These are phyloP conservation scores for Calcarisporium arbuscula DNA, from an alignment of 2,329 filamentous ascomycete species.

Conservation along the genomic window DNA sequence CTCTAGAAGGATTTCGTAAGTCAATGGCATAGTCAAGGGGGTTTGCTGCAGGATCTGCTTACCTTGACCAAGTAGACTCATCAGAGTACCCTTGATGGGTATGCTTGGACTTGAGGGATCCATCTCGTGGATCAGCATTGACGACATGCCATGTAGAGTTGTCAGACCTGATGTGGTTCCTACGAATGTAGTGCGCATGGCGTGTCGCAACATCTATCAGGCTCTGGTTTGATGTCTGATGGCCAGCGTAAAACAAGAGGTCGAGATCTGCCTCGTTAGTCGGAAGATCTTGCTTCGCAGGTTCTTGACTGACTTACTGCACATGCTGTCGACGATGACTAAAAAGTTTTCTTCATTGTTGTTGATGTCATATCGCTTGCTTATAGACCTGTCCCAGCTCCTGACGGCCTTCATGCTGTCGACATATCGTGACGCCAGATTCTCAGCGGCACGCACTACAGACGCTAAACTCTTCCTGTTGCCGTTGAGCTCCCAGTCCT, in stretches of 20 bases:
- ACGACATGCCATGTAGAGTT: conserved; percentile 35
- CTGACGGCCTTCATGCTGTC: conserved; percentile 35
- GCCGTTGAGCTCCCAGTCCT: conserved; percentile 40
- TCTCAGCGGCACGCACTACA: conserved; percentile 36
- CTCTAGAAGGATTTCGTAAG: too few species aligned
- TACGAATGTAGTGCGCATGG: conserved; percentile 32
- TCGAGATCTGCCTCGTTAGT: conserved; percentile 29
- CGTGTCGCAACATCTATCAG: conserved; percentile 28
- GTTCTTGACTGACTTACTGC: conserved; percentile 23
- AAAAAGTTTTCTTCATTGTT: conserved; percentile 24
- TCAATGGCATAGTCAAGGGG: too few species aligned
- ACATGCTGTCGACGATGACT: conserved; percentile 37
- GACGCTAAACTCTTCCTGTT: conserved; percentile 30
- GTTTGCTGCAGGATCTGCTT: too few species aligned
- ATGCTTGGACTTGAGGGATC: conserved; percentile 27
- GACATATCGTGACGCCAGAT: conserved; percentile 36
- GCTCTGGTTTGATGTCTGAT: conserved; percentile 19
- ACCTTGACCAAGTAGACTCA: conserved; percentile 39
- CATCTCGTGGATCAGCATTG: conserved; percentile 36
- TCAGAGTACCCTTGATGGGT: conserved; percentile 41
- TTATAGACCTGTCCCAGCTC: conserved; percentile 37
- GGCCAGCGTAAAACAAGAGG: conserved; percentile 30
- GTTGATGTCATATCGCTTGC: conserved; percentile 17
- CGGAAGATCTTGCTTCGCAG: too few species aligned
- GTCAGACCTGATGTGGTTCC: conserved; percentile 26